Evolutionary conservation across 2,329 filamentous ascomycete species (phyloP), one percentile per base, ranked within the genome.

Genomic region (Teratosphaeria destructans): DNA sequence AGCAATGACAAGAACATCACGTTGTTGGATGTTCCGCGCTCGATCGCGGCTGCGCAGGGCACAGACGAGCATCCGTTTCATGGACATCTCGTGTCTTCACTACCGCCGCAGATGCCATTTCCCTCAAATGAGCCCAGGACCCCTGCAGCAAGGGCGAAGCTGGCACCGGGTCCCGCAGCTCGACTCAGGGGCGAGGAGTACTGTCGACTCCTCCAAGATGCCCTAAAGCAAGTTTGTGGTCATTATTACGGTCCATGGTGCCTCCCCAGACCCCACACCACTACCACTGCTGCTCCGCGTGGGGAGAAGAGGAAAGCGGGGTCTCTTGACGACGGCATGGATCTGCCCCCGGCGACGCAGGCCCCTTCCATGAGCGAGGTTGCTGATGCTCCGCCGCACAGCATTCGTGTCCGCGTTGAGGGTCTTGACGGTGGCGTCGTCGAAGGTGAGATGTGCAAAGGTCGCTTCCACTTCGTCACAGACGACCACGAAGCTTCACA

Each of bases 1-100:
- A 84, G 79, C 63, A 66, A 71, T 1, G 74, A 77, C 3, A 68
- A 73, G 55, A 77, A 80, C 54, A 72, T 86, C 57, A 76, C 83
- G 26, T 71, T 90, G 29, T 71, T 91, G 57, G 88, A 92, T 67
- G 82, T 90, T 54, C 87, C 88, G 27, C 76, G 78, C 19, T 89
- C 88, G 1, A 81, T 91, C 47, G 85, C 88, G 64, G 78, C 83
- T 61, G 83, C 82, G 19, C 88, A 91, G 72, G 78, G 79, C 37
- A 74, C 75, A 12, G 69, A 74, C 6, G 73, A 72, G 34, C 66
- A 76, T 37, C 61, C 65, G 26, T 71, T 74, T 71, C 59, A 67
- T 67, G 62, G 78, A 77, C 60, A 73, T 71, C 66, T 77, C 67
- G 61, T 78, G 27, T 85, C 82, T 7, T 75, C 71, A 14, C 23